These are phyloP conservation scores for Leishmania amazonensis DNA, from an alignment of 208 protist species.

Conservation along the genomic window DNA sequence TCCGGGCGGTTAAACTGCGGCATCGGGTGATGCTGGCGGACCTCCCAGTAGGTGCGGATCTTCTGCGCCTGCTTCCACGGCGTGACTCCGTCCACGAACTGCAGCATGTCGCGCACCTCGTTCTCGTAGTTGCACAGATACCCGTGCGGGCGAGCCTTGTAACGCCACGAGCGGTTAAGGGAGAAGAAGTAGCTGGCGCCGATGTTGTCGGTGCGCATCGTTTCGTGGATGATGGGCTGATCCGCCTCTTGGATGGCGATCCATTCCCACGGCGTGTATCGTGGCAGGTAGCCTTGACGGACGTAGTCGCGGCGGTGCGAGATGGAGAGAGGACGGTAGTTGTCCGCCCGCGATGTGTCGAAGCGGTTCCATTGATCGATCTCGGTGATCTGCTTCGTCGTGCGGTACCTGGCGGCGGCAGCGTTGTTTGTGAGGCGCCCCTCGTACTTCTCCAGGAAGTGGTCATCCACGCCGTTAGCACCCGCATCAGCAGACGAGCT, in stretches of 20 bases:
- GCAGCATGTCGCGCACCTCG: conserved; percentile 87
- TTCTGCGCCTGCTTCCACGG: conserved; percentile 92
- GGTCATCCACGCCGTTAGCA: conserved; percentile 29
- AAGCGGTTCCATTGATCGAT: conserved; percentile 80
- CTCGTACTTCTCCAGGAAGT: conserved; percentile 92
- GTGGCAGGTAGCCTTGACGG: conserved; percentile 82
- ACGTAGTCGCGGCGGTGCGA: conserved; percentile 88
- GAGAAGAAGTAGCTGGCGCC: conserved; percentile 83
- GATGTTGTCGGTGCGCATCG: conserved; percentile 79
- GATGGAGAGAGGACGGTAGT: conserved; percentile 86
- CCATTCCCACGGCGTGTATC: conserved; percentile 92
- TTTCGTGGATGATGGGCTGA: conserved; percentile 85
- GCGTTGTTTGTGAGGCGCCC: conserved; percentile 14
- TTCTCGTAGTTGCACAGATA: conserved; percentile 90
- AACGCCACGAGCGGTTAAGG: conserved; percentile 86
- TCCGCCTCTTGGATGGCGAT: conserved; percentile 89
- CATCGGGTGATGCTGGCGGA: conserved; percentile 89
- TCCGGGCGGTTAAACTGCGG: conserved; percentile 89
- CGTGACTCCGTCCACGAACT: conserved; percentile 88
- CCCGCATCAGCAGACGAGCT: not conserved
- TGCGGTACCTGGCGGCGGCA: conserved; percentile 49
- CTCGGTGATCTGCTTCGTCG: conserved; percentile 88
- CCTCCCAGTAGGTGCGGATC: conserved; percentile 92
- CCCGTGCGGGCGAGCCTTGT: conserved; percentile 90
- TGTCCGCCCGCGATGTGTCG: conserved; percentile 79